A percentile compares a stretch with the other conserved stretches of the same genome.
Conservation (phyloP, 2,329 filamentous ascomycete genomes). For the Septoria petroselini region DNA sequence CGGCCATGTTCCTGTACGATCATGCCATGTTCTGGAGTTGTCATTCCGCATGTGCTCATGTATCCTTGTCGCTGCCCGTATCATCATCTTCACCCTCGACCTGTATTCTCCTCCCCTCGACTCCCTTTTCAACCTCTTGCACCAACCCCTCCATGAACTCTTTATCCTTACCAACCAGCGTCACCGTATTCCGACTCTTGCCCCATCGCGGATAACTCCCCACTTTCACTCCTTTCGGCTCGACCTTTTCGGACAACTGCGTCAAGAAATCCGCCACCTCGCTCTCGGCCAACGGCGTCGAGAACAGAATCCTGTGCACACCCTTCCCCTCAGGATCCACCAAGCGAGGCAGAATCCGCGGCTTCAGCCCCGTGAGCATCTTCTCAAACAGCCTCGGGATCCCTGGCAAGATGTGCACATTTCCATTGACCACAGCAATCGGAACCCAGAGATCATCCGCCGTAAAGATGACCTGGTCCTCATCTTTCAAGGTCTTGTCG, state of each 20-base stretch:
- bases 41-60: conserved; percentile 15
- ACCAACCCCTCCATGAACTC: conserved; percentile 76
- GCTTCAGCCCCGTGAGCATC: conserved; percentile 73
- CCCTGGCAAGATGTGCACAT: conserved; percentile 88
- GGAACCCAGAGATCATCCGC: conserved; percentile 87
- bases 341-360: conserved; percentile 66
- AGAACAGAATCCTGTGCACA: conserved; percentile 73
- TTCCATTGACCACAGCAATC: conserved; percentile 82
- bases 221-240: conserved; percentile 78
- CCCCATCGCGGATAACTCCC: conserved; percentile 94
- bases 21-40: neutral
- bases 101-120: conserved; percentile 67
- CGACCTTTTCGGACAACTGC: conserved; percentile 69
- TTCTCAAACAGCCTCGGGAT: conserved; percentile 80
- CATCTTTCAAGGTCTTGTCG: conserved; percentile 59
- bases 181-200: conserved; percentile 83
- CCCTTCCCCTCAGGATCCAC: conserved; percentile 78
- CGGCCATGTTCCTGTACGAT: too few relatives aligned
- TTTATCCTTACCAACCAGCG: conserved; percentile 73
- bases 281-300: conserved; percentile 84
- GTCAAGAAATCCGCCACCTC: conserved; percentile 79
- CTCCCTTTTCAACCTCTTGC: conserved; percentile 70
- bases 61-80: conserved; percentile 43
- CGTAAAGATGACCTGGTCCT: conserved; percentile 75
- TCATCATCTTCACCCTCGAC: conserved; percentile 62